A percentile compares a stretch with the other conserved stretches of the same genome.
These are phyloP conservation scores for Papiliotrema fonsecae DNA, from an alignment of 1,284 basidiomycete genomes.

Conservation along the genomic window DNA sequence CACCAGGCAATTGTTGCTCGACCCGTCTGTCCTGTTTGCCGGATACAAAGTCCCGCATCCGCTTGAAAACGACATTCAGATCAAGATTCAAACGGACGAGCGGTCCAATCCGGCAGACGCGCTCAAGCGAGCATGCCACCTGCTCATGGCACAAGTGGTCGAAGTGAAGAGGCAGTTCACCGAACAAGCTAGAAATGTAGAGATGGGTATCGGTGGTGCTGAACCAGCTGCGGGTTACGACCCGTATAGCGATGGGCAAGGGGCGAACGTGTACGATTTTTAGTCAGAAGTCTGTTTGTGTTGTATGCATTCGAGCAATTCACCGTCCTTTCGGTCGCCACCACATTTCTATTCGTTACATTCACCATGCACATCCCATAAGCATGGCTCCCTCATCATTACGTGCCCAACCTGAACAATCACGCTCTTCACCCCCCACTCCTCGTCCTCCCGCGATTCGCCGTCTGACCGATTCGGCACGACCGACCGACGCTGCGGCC, in stretches of 20 bases:
- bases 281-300: slow-evolving; percentile 11
- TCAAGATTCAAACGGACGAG: slow-evolving; percentile 96
- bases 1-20: slow-evolving; percentile 74
- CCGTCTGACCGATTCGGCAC: too few relatives aligned
- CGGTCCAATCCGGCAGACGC: slow-evolving; percentile 73
- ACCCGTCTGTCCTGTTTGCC: slow-evolving; percentile 84
- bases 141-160: slow-evolving; percentile 71
- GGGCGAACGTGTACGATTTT: slow-evolving; percentile 42
- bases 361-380: neutral
- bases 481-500: slow-evolving; percentile 22
- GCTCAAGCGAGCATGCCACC: slow-evolving; percentile 76
- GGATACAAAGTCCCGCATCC: slow-evolving; percentile 98
- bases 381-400: slow-evolving; percentile 1
- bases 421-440: slow-evolving; percentile 1
- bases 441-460: neutral
- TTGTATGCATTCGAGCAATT: slow-evolving; percentile 8
- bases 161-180: slow-evolving; percentile 50
- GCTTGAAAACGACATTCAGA: slow-evolving; percentile 83
- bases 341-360: too few relatives aligned
- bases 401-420: neutral
- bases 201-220: slow-evolving; percentile 43
- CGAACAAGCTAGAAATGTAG: slow-evolving; percentile 51
- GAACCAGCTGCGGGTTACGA: slow-evolving; percentile 33
- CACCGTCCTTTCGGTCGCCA: too few relatives aligned
- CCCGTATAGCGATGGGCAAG: slow-evolving; percentile 41